These are phyloP conservation scores for Hypocrella siamensis DNA, from an alignment of 2,329 filamentous ascomycete genomes.

Conservation along the genomic window DNA sequence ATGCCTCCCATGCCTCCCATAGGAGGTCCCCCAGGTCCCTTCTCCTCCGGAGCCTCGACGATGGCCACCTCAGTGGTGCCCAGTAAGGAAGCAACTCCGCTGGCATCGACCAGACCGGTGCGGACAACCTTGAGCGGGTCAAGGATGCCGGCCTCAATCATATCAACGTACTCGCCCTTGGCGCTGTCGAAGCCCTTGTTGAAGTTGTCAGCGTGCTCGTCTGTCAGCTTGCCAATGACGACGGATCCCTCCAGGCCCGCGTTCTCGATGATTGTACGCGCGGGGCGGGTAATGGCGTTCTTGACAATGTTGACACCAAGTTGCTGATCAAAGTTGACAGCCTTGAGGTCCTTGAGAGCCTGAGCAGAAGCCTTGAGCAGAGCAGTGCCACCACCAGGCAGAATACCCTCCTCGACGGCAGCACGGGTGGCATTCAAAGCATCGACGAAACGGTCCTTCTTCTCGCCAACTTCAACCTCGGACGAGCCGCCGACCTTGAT, in stretches of 20 bases:
- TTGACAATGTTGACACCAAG: conserved; percentile 96
- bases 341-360: conserved; percentile 68
- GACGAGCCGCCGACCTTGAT: conserved; percentile 98
- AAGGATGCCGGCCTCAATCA: conserved; percentile 93
- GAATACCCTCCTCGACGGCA: conserved; percentile 96
- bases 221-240: conserved; percentile 92
- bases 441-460: conserved; percentile 99
- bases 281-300: conserved; percentile 92
- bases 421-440: conserved; percentile 95
- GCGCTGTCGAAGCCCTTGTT: conserved; percentile 96
- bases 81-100: conserved; percentile 88
- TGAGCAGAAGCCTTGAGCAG: conserved; percentile 93
- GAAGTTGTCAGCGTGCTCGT: conserved; percentile 84
- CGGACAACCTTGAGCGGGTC: conserved; percentile 99
- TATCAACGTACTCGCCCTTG: conserved; percentile 97
- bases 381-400: conserved; percentile 94
- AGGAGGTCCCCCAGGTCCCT: conserved; percentile 44
- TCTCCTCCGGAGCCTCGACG: conserved; percentile 89
- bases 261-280: conserved; percentile 93
- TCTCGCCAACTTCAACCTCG: conserved; percentile 97
- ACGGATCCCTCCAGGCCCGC: conserved; percentile 91
- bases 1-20: conserved; percentile 59
- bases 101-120: conserved; percentile 86
- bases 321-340: conserved; percentile 96
- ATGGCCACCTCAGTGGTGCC: conserved; percentile 98